Evolutionary conservation across 108 stramenopile species (phyloP).

Genomic region (Nannochloropsis gaditana): DNA sequence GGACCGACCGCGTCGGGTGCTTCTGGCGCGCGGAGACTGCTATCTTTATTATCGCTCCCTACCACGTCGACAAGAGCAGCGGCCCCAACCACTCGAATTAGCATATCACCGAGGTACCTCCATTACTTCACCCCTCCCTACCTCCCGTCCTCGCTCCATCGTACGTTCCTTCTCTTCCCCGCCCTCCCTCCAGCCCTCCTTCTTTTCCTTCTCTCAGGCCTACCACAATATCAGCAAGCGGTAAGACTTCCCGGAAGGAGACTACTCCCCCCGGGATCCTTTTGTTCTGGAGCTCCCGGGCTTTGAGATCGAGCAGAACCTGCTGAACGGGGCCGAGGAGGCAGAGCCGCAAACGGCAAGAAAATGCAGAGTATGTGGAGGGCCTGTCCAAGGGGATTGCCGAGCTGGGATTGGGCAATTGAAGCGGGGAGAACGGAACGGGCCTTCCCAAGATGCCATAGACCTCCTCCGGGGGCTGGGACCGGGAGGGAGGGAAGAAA

Average conservation of each 20-base stretch:
- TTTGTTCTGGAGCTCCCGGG: constrained; percentile 5
- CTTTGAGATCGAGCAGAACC: neutral
- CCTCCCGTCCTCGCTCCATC: neutral
- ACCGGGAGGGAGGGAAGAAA: neutral
- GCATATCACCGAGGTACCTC: neutral
- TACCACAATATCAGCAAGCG: neutral
- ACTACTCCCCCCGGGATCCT: neutral
- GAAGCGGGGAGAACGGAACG: neutral
- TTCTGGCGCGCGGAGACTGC: constrained; percentile 20
- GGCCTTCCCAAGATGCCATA: constrained; percentile 80
- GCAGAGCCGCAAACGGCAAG: neutral
- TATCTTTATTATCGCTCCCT: neutral
- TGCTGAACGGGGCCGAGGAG: neutral
- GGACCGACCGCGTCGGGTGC: constrained; percentile 4
- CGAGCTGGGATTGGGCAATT: neutral
- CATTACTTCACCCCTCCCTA: neutral
- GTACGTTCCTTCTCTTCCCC: neutral
- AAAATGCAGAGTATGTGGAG: constrained; percentile 18
- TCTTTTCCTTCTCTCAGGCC: neutral
- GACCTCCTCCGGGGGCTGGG: constrained; percentile 71
- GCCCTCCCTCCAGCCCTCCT: neutral
- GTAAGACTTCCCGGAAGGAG: neutral
- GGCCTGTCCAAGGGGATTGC: constrained; percentile 25
- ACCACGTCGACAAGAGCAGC: neutral
- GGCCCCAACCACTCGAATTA: neutral